These are phyloP conservation scores for Bertia moriformis DNA, from an alignment of 2,329 filamentous ascomycete species.

Conservation along the genomic window DNA sequence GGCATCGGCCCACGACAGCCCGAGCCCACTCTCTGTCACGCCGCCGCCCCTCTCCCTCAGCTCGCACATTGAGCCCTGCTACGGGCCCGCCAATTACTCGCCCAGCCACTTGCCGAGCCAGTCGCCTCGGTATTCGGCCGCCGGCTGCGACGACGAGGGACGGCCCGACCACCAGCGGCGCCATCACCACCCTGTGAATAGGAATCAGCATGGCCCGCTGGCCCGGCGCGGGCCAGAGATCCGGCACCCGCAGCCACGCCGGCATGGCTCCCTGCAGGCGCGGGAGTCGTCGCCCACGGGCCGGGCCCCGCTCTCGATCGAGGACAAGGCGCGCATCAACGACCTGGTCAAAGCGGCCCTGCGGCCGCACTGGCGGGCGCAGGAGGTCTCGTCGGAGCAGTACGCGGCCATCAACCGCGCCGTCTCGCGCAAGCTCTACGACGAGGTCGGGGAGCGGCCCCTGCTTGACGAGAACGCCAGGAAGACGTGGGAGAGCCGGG, in stretches of 20 bases:
- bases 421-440: slow-evolving; percentile 79
- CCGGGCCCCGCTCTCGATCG: slow-evolving; percentile 44
- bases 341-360: slow-evolving; percentile 73
- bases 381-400: slow-evolving; percentile 71
- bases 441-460: slow-evolving; percentile 33
- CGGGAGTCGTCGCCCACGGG: background rate
- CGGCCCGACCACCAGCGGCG: no score
- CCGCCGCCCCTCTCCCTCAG: slow-evolving; percentile 59
- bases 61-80: slow-evolving; percentile 59
- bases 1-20: slow-evolving; percentile 52
- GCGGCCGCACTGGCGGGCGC: slow-evolving; percentile 68
- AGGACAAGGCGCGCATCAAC: slow-evolving; percentile 77
- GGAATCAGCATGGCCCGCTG: slow-evolving; percentile 12
- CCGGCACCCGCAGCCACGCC: slow-evolving; percentile 34
- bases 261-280: slow-evolving; percentile 25
- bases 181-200: slow-evolving; percentile 6
- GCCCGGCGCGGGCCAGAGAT: slow-evolving; percentile 25
- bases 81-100: slow-evolving; percentile 62
- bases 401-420: slow-evolving; percentile 86
- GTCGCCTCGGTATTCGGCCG: no score
- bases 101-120: no score
- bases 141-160: slow-evolving; percentile 14
- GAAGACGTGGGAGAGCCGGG: slow-evolving; percentile 61
- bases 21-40: slow-evolving; percentile 35
- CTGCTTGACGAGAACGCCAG: slow-evolving; percentile 51